phyloP scores from a whole-genome alignment of 2,329 filamentous ascomycete genomes.

The Fusarium subglutinans region DNA sequence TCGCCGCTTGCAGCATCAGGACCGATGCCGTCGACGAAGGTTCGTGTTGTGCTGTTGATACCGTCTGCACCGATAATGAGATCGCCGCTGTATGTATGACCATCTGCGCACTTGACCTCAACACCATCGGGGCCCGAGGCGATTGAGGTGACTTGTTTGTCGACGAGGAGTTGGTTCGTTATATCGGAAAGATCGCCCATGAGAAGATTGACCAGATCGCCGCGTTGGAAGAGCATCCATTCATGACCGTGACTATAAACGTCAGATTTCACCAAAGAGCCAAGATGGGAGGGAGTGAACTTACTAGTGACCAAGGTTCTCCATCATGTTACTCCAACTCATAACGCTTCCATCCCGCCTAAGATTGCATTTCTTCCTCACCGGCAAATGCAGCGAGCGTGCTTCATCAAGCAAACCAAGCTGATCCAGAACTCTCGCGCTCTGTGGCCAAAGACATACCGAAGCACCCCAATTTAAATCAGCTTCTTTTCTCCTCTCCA shows the following conservation, averaged over 20 bases:
- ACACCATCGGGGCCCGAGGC: background rate
- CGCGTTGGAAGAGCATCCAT: conserved; percentile 31
- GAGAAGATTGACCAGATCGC: conserved; percentile 23
- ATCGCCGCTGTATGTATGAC: conserved; percentile 4
- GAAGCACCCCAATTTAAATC: conserved; percentile 23
- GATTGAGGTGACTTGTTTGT: conserved; percentile 22
- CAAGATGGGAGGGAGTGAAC: background rate
- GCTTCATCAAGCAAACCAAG: conserved; percentile 16
- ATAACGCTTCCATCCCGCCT: conserved; percentile 7
- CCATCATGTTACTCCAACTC: conserved; percentile 26
- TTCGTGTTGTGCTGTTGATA: conserved; percentile 21
- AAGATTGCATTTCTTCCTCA: conserved; percentile 26
- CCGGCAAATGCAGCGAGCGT: background rate
- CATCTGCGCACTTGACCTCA: conserved; percentile 27
- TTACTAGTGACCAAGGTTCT: conserved; percentile 18
- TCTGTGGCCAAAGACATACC: conserved; percentile 24
- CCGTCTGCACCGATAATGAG: conserved; percentile 33
- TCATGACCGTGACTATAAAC: conserved; percentile 6
- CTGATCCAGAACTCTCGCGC: conserved; percentile 8
- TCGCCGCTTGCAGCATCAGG: background rate
- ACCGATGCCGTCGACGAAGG: background rate
- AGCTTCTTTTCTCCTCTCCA: conserved; percentile 8
- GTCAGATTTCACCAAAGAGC: background rate
- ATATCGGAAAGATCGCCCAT: conserved; percentile 10
- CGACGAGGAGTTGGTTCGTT: background rate